Percentiles rank a stretch among this genome's conserved stretches.
Conservation (phyloP, 345 rosid genomes). For the Arabidopsis arenosa region DNA sequence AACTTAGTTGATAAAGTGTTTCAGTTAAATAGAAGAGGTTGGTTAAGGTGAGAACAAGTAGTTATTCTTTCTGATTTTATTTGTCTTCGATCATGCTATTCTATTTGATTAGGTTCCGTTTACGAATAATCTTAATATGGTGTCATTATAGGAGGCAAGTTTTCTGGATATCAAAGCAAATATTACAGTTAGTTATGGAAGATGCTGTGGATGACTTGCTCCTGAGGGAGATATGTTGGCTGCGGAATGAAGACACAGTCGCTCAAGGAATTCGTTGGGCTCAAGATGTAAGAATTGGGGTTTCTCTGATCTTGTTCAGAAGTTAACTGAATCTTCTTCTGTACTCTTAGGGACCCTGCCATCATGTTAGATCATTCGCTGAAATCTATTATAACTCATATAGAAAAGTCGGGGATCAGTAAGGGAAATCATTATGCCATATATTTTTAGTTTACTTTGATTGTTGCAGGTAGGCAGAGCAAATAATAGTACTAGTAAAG, state of each 20-base stretch:
- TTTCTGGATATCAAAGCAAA: slow-evolving; percentile 98
- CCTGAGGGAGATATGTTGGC: slow-evolving; percentile 83
- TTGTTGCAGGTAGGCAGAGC: neutral
- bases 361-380: slow-evolving; percentile 18
- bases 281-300: slow-evolving; percentile 79
- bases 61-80: slow-evolving; percentile 20
- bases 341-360: neutral
- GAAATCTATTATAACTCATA: slow-evolving; percentile 1
- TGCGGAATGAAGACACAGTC: slow-evolving; percentile 78
- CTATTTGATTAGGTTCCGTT: slow-evolving; percentile 5
- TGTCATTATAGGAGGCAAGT: slow-evolving; percentile 76
- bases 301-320: neutral
- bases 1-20: slow-evolving; percentile 97
- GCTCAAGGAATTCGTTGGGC: slow-evolving; percentile 84
- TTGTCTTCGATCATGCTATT: slow-evolving; percentile 5
- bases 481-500: slow-evolving; percentile 1
- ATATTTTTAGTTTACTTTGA: neutral
- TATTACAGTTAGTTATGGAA: slow-evolving; percentile 93
- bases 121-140: slow-evolving; percentile 21
- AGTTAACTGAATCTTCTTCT: slow-evolving; percentile 3
- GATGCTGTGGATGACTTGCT: slow-evolving; percentile 99
- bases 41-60: slow-evolving; percentile 75
- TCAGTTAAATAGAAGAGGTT: slow-evolving; percentile 96
- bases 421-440: neutral
- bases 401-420: neutral